These are phyloP conservation scores for Boechera stricta DNA, from an alignment of 345 rosid species.

Conservation along the genomic window DNA sequence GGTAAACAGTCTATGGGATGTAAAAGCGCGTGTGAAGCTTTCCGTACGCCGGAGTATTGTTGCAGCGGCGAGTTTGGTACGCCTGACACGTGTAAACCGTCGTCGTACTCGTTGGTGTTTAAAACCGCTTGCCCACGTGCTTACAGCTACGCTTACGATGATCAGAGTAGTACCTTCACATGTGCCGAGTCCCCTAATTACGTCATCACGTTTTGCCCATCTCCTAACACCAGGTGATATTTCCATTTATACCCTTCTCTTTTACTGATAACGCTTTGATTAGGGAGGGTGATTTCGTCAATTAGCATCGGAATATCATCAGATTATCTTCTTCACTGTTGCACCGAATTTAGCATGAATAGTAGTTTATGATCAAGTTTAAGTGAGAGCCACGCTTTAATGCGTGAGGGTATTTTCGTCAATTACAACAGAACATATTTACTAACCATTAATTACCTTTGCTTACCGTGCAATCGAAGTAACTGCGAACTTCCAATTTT, in stretches of 20 bases:
- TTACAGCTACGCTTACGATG: conserved; percentile 98
- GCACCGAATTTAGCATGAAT: conserved; percentile 21
- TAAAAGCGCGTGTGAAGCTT: conserved; percentile 93
- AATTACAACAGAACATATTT: background rate
- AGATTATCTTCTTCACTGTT: background rate
- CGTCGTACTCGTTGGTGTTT: conserved; percentile 72
- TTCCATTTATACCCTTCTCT: background rate
- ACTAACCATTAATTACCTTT: conserved; percentile 23
- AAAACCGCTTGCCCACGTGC: conserved; percentile 89
- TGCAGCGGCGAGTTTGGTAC: conserved; percentile 74
- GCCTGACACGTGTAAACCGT: conserved; percentile 82
- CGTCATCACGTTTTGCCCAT: conserved; percentile 87
- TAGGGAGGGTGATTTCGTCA: conserved; percentile 8
- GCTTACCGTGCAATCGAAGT: conserved; percentile 31
- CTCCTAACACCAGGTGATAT: conserved; percentile 72
- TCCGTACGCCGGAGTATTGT: conserved; percentile 75
- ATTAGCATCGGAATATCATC: no score
- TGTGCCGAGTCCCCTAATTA: conserved; percentile 74
- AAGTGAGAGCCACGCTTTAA: background rate
- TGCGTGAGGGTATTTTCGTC: background rate
- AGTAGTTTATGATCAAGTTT: conserved; percentile 3
- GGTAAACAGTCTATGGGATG: conserved; percentile 60
- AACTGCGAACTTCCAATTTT: conserved; percentile 3
- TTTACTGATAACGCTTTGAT: no score
- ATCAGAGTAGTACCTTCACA: conserved; percentile 90